Percentiles rank a stretch among this genome's conserved stretches.
Conservation (phyloP, 495 filamentous ascomycete genomes). For the Cercophora sp. region DNA sequence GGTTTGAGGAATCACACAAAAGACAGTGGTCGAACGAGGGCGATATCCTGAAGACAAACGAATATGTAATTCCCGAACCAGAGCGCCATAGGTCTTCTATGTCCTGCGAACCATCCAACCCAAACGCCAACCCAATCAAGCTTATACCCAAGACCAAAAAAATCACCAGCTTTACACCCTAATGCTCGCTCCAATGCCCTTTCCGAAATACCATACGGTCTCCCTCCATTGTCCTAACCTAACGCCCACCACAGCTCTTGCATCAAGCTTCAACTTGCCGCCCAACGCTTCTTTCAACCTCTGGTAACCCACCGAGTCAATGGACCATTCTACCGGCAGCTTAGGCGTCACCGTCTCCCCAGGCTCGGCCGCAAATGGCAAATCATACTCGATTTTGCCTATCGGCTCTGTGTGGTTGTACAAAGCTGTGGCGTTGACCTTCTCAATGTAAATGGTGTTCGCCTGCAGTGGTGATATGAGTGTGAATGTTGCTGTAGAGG, state of each 20-base stretch:
- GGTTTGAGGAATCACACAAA: background rate
- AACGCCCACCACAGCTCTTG: conserved; percentile 67
- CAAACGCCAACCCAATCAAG: background rate
- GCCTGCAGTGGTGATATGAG: conserved; percentile 71
- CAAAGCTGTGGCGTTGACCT: conserved; percentile 76
- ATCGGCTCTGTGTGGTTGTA: conserved; percentile 76
- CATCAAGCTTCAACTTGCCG: conserved; percentile 71
- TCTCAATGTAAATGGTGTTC: conserved; percentile 69
- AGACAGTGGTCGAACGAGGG: too few relatives aligned
- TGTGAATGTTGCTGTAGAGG: conserved; percentile 81
- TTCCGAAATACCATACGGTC: conserved; percentile 63
- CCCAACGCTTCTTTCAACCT: conserved; percentile 80
- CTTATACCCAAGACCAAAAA: background rate
- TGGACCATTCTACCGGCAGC: conserved; percentile 74
- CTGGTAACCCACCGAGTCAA: conserved; percentile 77
- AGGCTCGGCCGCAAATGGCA: conserved; percentile 74
- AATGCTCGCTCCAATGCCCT: conserved; percentile 71
- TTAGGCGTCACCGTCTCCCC: conserved; percentile 65
- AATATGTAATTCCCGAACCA: too few relatives aligned
- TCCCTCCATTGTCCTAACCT: conserved; percentile 69
- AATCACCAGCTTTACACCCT: conserved; percentile 42
- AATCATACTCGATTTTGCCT: conserved; percentile 68
- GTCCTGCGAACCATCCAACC: too few relatives aligned
- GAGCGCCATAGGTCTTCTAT: too few relatives aligned
- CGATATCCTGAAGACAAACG: too few relatives aligned